Base-by-base conservation (phyloP, 2,329 filamentous ascomycete genomes). In the Fonsecaea pugnacius region DNA sequence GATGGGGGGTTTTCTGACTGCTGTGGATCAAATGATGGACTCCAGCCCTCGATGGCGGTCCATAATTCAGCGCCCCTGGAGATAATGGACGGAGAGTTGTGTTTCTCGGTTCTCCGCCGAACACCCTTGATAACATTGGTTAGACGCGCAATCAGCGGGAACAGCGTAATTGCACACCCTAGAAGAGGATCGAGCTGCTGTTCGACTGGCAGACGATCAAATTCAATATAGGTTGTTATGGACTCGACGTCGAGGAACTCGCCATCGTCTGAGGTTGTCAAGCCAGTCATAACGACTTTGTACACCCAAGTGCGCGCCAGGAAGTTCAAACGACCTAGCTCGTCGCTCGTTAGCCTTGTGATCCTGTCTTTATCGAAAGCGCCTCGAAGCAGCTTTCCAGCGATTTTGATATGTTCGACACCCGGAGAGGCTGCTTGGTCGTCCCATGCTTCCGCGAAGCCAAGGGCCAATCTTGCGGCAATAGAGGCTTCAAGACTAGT, bases 301-400 rank as follows among this genome's bases (percentile, higher is more conserved):
- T 90, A 91, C 7, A 90, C 81, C 86, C 87, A 90, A 7, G 85
- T 85, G 71, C 89, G 89, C 75, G 86, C 88, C 18, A 91, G 77
- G 68, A 90, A 90, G 59, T 84, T 84, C 14, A 66, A 46, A 27
- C 63, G 55, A 32, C 33, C 48, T n/a, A 60, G 36, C 9, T 61
- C 52, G 27, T 18, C 35, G 16, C 27, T 43, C 5, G 40, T 33
- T 12, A 51, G 40, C 10, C 32, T 46, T 2, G 50, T 38, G 35
- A 72, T 73, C 68, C 76, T 74, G 71, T 83, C 79, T 69, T 80
- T 75, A 59, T 77, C 73, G 33, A 48, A 14, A 3, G 63, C 63
- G 9, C 63, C 21, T 48, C 53, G 53, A 48, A 65, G 18, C 6
- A 62, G 46, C 6, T 3, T 32, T 40, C 46, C 35, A 21, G 63